Base-by-base conservation (phyloP, 192 early-diverging fungal species). In the Mortierella claussenii region DNA sequence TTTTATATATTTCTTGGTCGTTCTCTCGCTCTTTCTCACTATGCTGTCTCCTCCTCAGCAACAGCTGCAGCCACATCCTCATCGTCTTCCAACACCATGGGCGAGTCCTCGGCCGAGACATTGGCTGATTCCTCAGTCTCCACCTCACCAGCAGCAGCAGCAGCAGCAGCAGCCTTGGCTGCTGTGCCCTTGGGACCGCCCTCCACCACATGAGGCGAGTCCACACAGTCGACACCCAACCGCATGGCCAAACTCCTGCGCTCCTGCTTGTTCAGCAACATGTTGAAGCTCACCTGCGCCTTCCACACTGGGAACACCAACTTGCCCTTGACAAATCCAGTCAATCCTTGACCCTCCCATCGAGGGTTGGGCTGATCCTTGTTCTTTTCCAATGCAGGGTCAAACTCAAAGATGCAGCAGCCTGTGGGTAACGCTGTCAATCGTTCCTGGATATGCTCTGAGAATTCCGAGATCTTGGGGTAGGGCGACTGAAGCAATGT, bases 221-320 rank as follows among this genome's bases (percentile, higher is more conserved):
- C 73, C 21, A 76, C 73, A 57, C 65, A 76, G 12, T 76, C 73
- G 15, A 76, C 63, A 32, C 73, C 73, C 24, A 76, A 27, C n/a
- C 73, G 73, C 73, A 76, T 76, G 15, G 73, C 73, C 44, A 76
- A 34, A 67, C 73, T 76, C 68, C 81, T 64, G 46, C 89, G 85
- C 78, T 94, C 91, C 64, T 87, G 85, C 65, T 92, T 92, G 81
- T 90, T 88, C 65, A 94, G 59, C 57, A 92, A 82, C 52, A 92
- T 79, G 68, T 90, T 92, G 31, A 92, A 80, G n/a, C 90, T 91
- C 36, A 84, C 84, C 43, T 85, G 82, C 21, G 89, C 91, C 60
- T 86, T 85, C 91, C 91, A 94, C 45, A 93, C 87, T 3, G 91
- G 91, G 30, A 94, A 74, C 10, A 79, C 69, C 62, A 92, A 74